A percentile compares a stretch with the other conserved stretches of the same genome.
Conservation (phyloP, 1,284 basidiomycete species). For the Trichosporon sp. region DNA sequence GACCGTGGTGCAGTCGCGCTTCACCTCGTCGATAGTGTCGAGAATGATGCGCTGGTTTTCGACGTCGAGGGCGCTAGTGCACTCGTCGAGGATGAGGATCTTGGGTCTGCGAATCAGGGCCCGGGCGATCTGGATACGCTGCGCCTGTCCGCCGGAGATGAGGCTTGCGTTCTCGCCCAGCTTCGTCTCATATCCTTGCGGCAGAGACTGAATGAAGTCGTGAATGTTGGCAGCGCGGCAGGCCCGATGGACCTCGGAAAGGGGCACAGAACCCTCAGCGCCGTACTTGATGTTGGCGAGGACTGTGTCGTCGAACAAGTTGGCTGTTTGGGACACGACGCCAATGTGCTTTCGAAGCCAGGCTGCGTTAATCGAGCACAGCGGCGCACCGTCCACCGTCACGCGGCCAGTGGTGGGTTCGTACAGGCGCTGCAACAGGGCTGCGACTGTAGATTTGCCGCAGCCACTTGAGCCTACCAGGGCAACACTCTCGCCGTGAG, state of each 20-base stretch:
- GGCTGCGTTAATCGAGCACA: slow-evolving; percentile 59
- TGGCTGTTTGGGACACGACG: slow-evolving; percentile 77
- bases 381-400: slow-evolving; percentile 49
- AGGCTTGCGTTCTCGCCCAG: slow-evolving; percentile 83
- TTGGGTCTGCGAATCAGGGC: slow-evolving; percentile 67
- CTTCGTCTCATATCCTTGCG: slow-evolving; percentile 74
- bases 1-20: slow-evolving; percentile 63
- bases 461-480: slow-evolving; percentile 82
- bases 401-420: slow-evolving; percentile 66
- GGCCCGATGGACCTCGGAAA: slow-evolving; percentile 61
- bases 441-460: slow-evolving; percentile 80
- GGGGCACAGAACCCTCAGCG: slow-evolving; percentile 50
- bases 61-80: slow-evolving; percentile 81
- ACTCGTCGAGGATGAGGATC: slow-evolving; percentile 89
- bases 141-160: slow-evolving; percentile 90
- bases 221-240: slow-evolving; percentile 73
- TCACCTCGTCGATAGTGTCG: slow-evolving; percentile 57
- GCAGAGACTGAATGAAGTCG: slow-evolving; percentile 75
- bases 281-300: slow-evolving; percentile 85
- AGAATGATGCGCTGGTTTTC: slow-evolving; percentile 74
- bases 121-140: slow-evolving; percentile 85
- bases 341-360: slow-evolving; percentile 76
- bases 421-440: slow-evolving; percentile 78
- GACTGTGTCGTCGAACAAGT: slow-evolving; percentile 78
- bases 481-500: slow-evolving; percentile 72